These are phyloP conservation scores for Claviceps quebecensis DNA, from an alignment of 2,329 filamentous ascomycete genomes.

Conservation along the genomic window DNA sequence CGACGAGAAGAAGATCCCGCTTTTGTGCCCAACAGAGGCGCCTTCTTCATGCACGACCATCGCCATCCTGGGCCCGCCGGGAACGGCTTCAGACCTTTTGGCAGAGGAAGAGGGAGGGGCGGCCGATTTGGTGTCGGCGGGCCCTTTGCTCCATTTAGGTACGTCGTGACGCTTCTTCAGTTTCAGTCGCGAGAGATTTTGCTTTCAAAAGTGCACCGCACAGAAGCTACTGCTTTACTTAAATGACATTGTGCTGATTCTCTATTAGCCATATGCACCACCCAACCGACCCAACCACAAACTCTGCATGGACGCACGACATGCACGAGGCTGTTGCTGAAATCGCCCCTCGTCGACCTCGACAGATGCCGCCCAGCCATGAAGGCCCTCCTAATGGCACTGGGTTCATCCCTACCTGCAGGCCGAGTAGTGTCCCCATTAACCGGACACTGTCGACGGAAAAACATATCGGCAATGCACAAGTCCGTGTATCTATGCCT, in stretches of 20 bases:
- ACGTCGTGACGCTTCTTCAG: slow-evolving; percentile 22
- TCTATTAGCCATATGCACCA: slow-evolving; percentile 25
- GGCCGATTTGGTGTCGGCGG: slow-evolving; percentile 45
- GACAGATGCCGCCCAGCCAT: slow-evolving; percentile 25
- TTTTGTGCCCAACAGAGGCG: slow-evolving; percentile 85
- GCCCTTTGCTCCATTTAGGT: slow-evolving; percentile 49
- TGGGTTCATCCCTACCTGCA: slow-evolving; percentile 40
- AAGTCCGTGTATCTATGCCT: slow-evolving; percentile 69
- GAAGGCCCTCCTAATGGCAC: slow-evolving; percentile 42
- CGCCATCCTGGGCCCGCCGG: slow-evolving; percentile 62
- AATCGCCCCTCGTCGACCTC: slow-evolving; percentile 26
- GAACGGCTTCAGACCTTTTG: slow-evolving; percentile 64
- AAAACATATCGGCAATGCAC: slow-evolving; percentile 68
- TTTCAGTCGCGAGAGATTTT: too few relatives aligned
- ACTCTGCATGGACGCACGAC: slow-evolving; percentile 80
- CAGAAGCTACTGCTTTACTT: not conserved
- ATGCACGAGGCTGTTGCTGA: slow-evolving; percentile 64
- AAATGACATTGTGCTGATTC: slow-evolving; percentile 13
- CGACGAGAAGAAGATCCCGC: slow-evolving; percentile 79
- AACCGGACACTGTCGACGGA: slow-evolving; percentile 73
- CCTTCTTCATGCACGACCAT: slow-evolving; percentile 96
- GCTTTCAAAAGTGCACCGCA: too few relatives aligned
- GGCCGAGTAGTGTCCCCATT: slow-evolving; percentile 48
- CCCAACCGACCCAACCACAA: slow-evolving; percentile 48
- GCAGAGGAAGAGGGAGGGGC: slow-evolving; percentile 50